Evolutionary conservation across 2,329 filamentous ascomycete species (phyloP).

Genomic region (Alternaria infectoria): DNA sequence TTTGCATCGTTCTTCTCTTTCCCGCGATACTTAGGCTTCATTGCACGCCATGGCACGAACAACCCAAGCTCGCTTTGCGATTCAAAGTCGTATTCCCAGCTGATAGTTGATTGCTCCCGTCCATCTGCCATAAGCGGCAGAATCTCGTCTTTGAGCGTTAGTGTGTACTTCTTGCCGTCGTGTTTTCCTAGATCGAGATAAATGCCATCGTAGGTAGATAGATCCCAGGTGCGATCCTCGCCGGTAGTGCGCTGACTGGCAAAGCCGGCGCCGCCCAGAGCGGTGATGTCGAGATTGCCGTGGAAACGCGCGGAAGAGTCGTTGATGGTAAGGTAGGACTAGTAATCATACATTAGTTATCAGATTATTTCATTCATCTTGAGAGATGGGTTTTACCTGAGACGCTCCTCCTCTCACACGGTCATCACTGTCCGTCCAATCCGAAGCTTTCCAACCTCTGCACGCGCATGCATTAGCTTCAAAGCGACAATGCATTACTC

Average conservation of each 20-base stretch:
- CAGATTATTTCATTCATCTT: background rate
- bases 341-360: background rate
- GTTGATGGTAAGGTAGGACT: conserved; percentile 57
- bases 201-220: conserved; percentile 68
- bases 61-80: conserved; percentile 43
- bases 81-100: conserved; percentile 67
- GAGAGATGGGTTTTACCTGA: conserved; percentile 44
- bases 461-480: background rate
- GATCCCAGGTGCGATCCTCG: conserved; percentile 66
- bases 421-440: conserved; percentile 77
- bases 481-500: background rate
- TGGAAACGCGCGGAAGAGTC: conserved; percentile 61
- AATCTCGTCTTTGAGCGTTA: conserved; percentile 75
- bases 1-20: conserved; percentile 65
- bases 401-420: conserved; percentile 77
- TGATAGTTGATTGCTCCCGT: conserved; percentile 73
- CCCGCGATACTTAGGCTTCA: conserved; percentile 77
- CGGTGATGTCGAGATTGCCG: conserved; percentile 73
- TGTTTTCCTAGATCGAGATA: conserved; percentile 59
- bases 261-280: conserved; percentile 81
- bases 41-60: conserved; percentile 67
- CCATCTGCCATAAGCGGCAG: conserved; percentile 65
- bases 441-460: conserved; percentile 64
- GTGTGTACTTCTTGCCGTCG: conserved; percentile 73
- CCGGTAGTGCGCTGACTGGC: conserved; percentile 74